These are phyloP conservation scores for Dryadomyces quercus-mongolicae DNA, from an alignment of 2,329 filamentous ascomycete genomes.

Conservation along the genomic window DNA sequence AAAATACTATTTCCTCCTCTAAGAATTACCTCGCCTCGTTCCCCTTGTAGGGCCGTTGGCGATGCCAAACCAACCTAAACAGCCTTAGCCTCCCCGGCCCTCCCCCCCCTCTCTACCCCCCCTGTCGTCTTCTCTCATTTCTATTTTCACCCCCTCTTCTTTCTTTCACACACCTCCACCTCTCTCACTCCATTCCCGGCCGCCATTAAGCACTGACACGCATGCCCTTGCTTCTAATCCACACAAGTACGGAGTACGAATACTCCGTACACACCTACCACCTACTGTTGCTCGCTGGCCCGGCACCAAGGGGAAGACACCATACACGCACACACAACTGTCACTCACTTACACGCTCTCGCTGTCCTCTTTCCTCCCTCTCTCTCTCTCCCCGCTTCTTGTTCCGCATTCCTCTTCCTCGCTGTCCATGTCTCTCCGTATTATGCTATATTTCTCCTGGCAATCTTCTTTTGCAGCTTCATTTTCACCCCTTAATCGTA, in stretches of 20 bases:
- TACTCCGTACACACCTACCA: too few species aligned
- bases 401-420: background rate
- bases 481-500: background rate
- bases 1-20: background rate
- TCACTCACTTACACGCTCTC: background rate
- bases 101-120: too few species aligned
- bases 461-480: background rate
- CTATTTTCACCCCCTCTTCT: background rate
- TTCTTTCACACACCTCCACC: background rate
- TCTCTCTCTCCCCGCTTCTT: background rate
- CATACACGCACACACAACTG: background rate
- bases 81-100: constrained; percentile 8
- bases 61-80: constrained; percentile 6
- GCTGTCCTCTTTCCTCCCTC: background rate
- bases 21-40: background rate
- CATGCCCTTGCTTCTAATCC: too few species aligned
- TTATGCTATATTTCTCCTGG: too few species aligned
- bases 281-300: background rate
- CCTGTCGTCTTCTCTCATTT: constrained; percentile 1
- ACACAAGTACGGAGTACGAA: too few species aligned
- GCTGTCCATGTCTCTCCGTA: background rate
- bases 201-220: background rate
- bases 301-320: too few species aligned
- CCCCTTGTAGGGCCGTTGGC: constrained; percentile 6
- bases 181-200: background rate